phyloP scores from a whole-genome alignment of 139 green algal species.

The Chlamydomonas schloesseri region DNA sequence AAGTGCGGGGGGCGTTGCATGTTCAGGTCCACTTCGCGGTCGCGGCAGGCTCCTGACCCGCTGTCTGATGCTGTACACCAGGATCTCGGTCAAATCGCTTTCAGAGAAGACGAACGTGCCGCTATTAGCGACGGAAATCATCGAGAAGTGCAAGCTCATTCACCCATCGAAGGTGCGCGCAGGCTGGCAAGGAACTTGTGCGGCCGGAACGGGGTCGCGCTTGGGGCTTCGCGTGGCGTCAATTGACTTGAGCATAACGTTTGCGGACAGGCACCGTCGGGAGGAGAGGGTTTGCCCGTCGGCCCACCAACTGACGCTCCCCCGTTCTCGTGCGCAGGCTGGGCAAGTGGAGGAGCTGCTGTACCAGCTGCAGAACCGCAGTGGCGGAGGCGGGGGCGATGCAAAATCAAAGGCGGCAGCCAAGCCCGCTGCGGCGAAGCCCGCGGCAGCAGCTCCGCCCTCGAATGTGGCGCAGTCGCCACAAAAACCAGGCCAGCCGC shows the following conservation, averaged over 20 bases:
- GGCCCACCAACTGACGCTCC: not conserved
- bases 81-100: conserved; percentile 77
- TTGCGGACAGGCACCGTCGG: too few relatives aligned
- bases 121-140: conserved; percentile 74
- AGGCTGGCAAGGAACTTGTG: not conserved
- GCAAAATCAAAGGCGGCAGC: not conserved
- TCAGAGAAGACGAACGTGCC: conserved; percentile 66
- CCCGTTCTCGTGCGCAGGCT: conserved; percentile 35
- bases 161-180: conserved; percentile 70
- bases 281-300: not conserved
- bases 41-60: too few relatives aligned
- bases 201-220: not conserved
- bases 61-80: conserved; percentile 18
- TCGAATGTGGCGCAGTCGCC: not conserved
- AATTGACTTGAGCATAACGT: not conserved
- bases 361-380: conserved; percentile 59
- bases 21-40: too few relatives aligned
- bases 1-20: not conserved
- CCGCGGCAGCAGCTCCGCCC: conserved; percentile 8
- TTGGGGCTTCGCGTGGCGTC: too few relatives aligned
- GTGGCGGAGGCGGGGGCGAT: not conserved
- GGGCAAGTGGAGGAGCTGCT: conserved; percentile 68
- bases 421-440: not conserved
- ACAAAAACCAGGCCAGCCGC: not conserved
- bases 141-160: conserved; percentile 88